A percentile compares a stretch with the other conserved stretches of the same genome.
phyloP scores from a whole-genome alignment of 1,284 basidiomycete genomes.

The Leccinum idahoense region DNA sequence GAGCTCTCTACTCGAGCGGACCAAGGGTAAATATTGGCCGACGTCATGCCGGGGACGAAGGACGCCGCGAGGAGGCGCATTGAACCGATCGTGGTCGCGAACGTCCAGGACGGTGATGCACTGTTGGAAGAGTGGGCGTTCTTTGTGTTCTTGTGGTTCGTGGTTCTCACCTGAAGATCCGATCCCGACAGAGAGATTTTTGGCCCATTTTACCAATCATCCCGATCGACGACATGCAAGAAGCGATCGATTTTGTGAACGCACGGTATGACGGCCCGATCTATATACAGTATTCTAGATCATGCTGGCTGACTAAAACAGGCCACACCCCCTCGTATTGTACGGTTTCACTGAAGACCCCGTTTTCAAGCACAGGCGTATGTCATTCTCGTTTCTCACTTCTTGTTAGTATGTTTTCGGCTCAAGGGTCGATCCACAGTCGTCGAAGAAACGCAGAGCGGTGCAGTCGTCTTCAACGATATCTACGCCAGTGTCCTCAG shows the following conservation, averaged over 20 bases:
- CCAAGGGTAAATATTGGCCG: constrained; percentile 53
- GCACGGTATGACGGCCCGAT: constrained; percentile 30
- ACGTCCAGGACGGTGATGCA: constrained; percentile 18
- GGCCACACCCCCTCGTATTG: constrained; percentile 25
- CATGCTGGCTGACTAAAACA: constrained; percentile 8
- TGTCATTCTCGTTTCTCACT: background rate
- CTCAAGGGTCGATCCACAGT: constrained; percentile 32
- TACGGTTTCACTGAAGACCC: constrained; percentile 30
- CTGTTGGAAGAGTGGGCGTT: constrained; percentile 25
- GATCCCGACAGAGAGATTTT: constrained; percentile 50
- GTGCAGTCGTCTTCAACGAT: constrained; percentile 52
- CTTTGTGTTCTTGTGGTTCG: background rate
- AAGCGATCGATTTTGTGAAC: constrained; percentile 39
- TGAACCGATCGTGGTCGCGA: constrained; percentile 21
- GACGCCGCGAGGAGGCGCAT: constrained; percentile 29
- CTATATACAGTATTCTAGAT: background rate
- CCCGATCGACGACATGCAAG: constrained; percentile 43
- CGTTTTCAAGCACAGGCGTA: constrained; percentile 17
- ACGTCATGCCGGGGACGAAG: constrained; percentile 41
- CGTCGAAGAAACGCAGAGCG: constrained; percentile 43
- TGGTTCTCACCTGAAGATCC: background rate
- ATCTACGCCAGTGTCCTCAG: no score
- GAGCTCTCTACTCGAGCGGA: constrained; percentile 38
- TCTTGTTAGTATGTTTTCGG: background rate
- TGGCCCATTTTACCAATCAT: constrained; percentile 63